phyloP scores from a whole-genome alignment of 1,284 basidiomycete species.

The Trichosporon inkin region DNA sequence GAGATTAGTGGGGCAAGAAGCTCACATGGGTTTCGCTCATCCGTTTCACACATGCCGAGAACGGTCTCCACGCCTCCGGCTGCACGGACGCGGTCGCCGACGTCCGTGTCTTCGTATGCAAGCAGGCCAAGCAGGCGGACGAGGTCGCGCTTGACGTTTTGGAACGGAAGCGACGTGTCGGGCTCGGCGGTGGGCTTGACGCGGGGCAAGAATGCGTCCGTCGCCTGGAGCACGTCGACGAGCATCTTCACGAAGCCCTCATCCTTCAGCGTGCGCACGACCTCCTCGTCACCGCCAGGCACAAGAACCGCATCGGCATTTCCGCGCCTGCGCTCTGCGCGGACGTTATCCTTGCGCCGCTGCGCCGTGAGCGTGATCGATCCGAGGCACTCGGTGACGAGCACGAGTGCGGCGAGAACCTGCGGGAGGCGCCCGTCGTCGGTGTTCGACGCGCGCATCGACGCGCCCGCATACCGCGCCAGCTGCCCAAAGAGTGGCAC shows the following conservation, averaged over 20 bases:
- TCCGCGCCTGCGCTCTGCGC: not conserved
- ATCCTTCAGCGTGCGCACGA: constrained; percentile 32
- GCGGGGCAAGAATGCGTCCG: constrained; percentile 71
- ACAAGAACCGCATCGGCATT: not conserved
- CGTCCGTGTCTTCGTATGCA: constrained; percentile 58
- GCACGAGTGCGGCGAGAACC: constrained; percentile 71
- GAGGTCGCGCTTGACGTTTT: constrained; percentile 59
- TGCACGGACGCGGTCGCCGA: constrained; percentile 67
- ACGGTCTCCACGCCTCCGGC: constrained; percentile 71
- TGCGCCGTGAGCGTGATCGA: constrained; percentile 50
- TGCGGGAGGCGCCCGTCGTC: constrained; percentile 52
- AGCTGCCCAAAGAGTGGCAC: constrained; percentile 23
- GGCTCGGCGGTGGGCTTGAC: constrained; percentile 53
- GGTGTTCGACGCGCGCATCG: constrained; percentile 27
- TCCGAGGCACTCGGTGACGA: constrained; percentile 60
- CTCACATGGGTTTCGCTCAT: constrained; percentile 85
- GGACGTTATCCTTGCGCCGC: constrained; percentile 8
- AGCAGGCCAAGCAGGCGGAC: constrained; percentile 74
- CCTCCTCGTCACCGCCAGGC: constrained; percentile 24
- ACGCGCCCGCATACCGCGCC: constrained; percentile 26
- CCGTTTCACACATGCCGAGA: constrained; percentile 78
- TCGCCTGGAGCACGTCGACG: constrained; percentile 62
- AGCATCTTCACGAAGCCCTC: constrained; percentile 58
- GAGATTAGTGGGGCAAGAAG: constrained; percentile 22
- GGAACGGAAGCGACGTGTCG: constrained; percentile 60